These are phyloP conservation scores for Glomus cerebriforme DNA, from an alignment of 192 early-diverging fungal genomes.

Conservation along the genomic window DNA sequence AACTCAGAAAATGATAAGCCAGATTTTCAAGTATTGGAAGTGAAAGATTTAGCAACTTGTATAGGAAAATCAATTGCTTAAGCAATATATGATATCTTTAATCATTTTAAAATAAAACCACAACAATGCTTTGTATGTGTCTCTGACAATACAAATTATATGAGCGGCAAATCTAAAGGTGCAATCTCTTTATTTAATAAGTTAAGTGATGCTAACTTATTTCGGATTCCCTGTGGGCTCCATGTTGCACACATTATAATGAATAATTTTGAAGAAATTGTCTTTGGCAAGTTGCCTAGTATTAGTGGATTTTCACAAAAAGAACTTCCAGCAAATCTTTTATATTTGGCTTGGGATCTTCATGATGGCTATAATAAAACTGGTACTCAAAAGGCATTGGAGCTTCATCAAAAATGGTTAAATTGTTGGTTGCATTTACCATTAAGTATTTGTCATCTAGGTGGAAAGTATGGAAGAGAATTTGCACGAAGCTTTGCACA, in stretches of 20 bases:
- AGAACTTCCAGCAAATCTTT: neutral
- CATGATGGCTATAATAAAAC: neutral
- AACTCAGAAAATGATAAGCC: neutral
- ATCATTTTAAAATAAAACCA: neutral
- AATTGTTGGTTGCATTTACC: neutral
- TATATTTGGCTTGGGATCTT: neutral
- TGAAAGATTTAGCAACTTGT: neutral
- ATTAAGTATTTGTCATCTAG: neutral
- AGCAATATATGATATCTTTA: neutral
- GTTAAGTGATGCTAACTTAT: neutral
- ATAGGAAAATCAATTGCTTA: neutral
- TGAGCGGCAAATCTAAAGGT: neutral
- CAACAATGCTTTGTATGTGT: neutral
- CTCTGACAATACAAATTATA: neutral
- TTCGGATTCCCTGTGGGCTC: neutral
- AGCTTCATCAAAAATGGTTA: neutral
- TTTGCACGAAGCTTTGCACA: neutral
- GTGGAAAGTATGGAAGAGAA: neutral
- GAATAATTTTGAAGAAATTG: neutral
- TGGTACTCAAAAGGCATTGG: neutral
- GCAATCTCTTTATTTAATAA: neutral
- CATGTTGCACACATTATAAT: neutral
- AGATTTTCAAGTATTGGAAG: neutral
- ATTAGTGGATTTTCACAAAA: slow-evolving; percentile 1
- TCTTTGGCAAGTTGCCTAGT: neutral